Percentiles rank a stretch among this genome's conserved stretches.
phyloP scores from a whole-genome alignment of 495 filamentous ascomycete genomes.

The Cryomyces antarcticus region DNA sequence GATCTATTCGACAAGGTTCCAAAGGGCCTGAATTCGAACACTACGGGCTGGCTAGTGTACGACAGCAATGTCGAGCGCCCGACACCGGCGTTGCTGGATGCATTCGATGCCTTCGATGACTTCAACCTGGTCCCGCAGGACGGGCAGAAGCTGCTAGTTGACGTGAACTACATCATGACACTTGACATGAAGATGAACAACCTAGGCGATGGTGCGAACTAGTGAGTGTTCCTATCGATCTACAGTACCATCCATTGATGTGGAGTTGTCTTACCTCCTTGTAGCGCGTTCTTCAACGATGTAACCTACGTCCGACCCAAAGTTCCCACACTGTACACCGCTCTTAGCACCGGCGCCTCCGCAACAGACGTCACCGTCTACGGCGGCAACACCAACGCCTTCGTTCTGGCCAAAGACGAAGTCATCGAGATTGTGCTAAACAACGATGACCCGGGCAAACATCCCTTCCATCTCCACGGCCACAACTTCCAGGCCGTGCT shows the following conservation, averaged over 20 bases:
- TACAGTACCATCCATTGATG: background rate
- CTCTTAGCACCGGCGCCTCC: constrained; percentile 37
- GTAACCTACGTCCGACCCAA: constrained; percentile 54
- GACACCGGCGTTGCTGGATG: constrained; percentile 29
- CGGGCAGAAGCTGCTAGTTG: constrained; percentile 29
- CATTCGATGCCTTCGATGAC: constrained; percentile 54
- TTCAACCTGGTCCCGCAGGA: constrained; percentile 47
- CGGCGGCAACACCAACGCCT: constrained; percentile 48
- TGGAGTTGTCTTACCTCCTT: background rate
- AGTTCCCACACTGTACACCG: constrained; percentile 66
- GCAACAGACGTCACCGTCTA: constrained; percentile 49
- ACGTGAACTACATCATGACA: constrained; percentile 38
- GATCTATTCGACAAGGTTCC: constrained; percentile 50
- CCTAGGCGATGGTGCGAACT: constrained; percentile 54
- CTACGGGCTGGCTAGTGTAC: constrained; percentile 64
- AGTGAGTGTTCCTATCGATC: constrained; percentile 22
- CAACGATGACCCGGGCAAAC: constrained; percentile 51
- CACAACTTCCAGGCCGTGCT: constrained; percentile 60
- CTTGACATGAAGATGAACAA: constrained; percentile 53
- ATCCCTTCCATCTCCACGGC: constrained; percentile 81
- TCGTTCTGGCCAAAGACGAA: constrained; percentile 44
- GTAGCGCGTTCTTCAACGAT: constrained; percentile 56
- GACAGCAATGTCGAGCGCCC: constrained; percentile 38
- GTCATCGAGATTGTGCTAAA: constrained; percentile 64
- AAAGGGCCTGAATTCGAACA: constrained; percentile 45